Conservation (phyloP, 2,329 filamentous ascomycete genomes). For the Pseudogymnoascus sp. region DNA sequence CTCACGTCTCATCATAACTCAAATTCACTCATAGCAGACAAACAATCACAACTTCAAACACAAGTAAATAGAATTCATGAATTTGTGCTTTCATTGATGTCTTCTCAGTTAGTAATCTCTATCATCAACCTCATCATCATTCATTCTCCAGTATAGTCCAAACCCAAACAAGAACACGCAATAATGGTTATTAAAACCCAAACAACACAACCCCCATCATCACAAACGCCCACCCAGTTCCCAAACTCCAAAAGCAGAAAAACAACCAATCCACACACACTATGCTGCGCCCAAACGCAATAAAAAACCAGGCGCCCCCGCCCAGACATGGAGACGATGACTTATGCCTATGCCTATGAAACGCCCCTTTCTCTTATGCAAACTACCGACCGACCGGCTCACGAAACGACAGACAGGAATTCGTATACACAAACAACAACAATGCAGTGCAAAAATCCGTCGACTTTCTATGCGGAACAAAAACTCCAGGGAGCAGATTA, state of each 20-base stretch:
- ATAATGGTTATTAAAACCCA: slow-evolving; percentile 1
- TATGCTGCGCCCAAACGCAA: slow-evolving; percentile 7
- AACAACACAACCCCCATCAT: background rate
- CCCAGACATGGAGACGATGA: background rate
- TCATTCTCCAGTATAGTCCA: background rate
- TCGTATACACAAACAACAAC: background rate
- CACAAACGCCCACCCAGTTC: background rate
- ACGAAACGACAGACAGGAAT: background rate
- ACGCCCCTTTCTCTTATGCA: background rate
- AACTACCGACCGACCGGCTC: background rate
- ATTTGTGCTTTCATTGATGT: slow-evolving; percentile 13
- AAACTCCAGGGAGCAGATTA: slow-evolving; percentile 17
- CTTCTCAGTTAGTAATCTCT: slow-evolving; percentile 12
- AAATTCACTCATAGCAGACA: background rate
- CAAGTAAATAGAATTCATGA: slow-evolving; percentile 1
- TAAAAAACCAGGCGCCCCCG: background rate
- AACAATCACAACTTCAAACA: background rate
- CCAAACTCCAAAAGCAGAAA: background rate
- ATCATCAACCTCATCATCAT: slow-evolving; percentile 13
- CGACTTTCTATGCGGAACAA: slow-evolving; percentile 10
- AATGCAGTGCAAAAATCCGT: slow-evolving; percentile 7
- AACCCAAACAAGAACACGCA: background rate
- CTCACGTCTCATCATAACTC: background rate
- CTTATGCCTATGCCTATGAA: slow-evolving; percentile 8
- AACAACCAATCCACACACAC: background rate